phyloP scores from a whole-genome alignment of 2,329 filamentous ascomycete species.

The Ophiostoma ips region DNA sequence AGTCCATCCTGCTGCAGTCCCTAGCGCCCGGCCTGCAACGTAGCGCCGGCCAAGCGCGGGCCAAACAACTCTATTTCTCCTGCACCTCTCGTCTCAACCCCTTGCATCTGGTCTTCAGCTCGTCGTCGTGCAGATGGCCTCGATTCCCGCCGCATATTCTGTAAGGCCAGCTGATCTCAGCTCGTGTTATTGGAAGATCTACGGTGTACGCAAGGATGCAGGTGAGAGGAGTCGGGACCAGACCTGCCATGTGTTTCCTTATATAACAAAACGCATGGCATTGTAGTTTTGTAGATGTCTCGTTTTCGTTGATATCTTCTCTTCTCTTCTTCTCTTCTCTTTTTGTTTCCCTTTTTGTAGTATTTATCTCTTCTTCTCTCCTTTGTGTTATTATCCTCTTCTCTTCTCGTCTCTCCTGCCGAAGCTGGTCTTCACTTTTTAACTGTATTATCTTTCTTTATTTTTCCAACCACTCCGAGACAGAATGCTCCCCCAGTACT shows the following conservation, averaged over 20 bases:
- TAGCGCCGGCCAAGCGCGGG: neutral
- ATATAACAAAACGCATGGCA: neutral
- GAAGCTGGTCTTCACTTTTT: conserved; percentile 4
- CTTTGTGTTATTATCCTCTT: neutral
- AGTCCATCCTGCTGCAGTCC: neutral
- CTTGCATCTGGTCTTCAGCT: neutral
- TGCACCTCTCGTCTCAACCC: conserved; percentile 1
- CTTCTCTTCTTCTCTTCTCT: neutral
- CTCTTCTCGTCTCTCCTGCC: neutral
- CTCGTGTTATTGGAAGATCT: no score
- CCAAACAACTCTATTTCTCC: neutral
- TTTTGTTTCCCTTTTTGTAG: neutral
- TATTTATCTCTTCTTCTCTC: neutral
- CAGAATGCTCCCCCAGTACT: conserved; percentile 19
- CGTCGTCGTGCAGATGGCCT: no score
- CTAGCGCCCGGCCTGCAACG: neutral
- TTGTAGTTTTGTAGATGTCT: no score
- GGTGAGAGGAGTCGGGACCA: no score
- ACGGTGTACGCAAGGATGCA: neutral
- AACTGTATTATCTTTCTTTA: neutral
- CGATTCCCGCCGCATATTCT: no score
- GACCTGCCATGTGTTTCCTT: no score
- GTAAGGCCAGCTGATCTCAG: no score
- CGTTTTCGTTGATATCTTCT: neutral
- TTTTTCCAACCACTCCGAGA: conserved; percentile 11